Conservation (phyloP, 2,329 filamentous ascomycete species). For the Fusarium albosuccineum region DNA sequence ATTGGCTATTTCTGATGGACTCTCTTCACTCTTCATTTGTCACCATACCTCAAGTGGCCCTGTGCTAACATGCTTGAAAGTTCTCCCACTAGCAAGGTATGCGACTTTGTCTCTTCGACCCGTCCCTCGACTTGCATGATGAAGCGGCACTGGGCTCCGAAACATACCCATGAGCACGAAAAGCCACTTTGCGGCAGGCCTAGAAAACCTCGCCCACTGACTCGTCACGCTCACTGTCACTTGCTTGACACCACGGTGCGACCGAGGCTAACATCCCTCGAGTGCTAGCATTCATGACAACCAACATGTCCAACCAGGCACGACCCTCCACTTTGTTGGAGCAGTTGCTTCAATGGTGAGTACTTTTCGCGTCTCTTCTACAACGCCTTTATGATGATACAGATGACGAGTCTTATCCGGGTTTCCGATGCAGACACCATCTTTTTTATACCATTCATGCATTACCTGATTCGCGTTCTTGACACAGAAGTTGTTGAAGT, state of each 20-base stretch:
- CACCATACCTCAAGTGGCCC: slow-evolving; percentile 13
- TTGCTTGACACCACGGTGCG: slow-evolving; percentile 22
- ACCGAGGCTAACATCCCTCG: slow-evolving; percentile 40
- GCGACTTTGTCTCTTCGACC: slow-evolving; percentile 31
- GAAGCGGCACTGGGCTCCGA: slow-evolving; percentile 99
- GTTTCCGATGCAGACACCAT: slow-evolving; percentile 78
- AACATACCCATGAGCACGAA: slow-evolving; percentile 77
- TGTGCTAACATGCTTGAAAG: slow-evolving; percentile 51
- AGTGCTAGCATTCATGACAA: slow-evolving; percentile 32
- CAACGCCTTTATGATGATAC: slow-evolving; percentile 58
- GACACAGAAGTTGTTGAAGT: slow-evolving; percentile 17
- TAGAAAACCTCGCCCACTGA: slow-evolving; percentile 99
- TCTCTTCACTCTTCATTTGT: slow-evolving; percentile 21
- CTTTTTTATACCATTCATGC: slow-evolving; percentile 80
- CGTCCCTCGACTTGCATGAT: slow-evolving; percentile 69
- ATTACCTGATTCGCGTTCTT: slow-evolving; percentile 58
- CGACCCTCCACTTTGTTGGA: not conserved
- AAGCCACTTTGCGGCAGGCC: slow-evolving; percentile 96
- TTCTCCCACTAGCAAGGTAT: slow-evolving; percentile 51
- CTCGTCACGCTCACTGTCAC: slow-evolving; percentile 41
- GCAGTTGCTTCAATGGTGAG: slow-evolving; percentile 27
- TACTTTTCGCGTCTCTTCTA: slow-evolving; percentile 26
- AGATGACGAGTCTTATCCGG: slow-evolving; percentile 86
- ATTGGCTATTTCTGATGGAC: slow-evolving; percentile 86
- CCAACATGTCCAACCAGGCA: no score